Base-by-base conservation (phyloP, 352 stramenopile genomes). In the Globisporangium cystogenes region DNA sequence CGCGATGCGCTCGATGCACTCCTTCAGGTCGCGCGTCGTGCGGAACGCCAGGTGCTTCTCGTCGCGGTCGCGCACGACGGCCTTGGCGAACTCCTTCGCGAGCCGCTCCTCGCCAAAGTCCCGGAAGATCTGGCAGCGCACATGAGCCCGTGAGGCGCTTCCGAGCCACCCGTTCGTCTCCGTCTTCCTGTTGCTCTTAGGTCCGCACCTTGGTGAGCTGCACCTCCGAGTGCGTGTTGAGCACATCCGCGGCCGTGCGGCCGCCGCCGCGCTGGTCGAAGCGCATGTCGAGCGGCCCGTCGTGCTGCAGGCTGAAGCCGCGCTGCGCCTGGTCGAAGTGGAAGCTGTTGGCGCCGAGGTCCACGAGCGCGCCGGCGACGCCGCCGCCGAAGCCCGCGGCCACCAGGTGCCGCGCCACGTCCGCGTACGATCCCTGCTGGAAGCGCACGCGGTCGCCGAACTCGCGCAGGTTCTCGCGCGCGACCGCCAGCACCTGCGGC, bases 261-360 rank as follows among this genome's bases (percentile, higher is more conserved):
- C 59, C 39, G 0, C 33, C 33, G 15, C 59, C 60, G 40, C 48
- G 47, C 58, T 86, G 80, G 51, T 93, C 69, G 60, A 87, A 93
- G 31, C 82, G 70, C 82, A 93, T 93, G 64, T 93, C 79, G 27
- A 93, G 53, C 36, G 82, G 82, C 0, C 82, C 82, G 58, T 93
- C 78, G 48, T 76, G 74, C 51, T 82, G 60, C 42, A 76, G 79
- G 64, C 80, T 90, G 57, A 93, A 90, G 18, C 82, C 82, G 27
- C 82, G 74, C 31, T 69, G 64, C 11, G 72, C 60, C 44, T 76
- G 66, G 52, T 93, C 82, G 48, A 91, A 87, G 65, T 93, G 82
- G 51, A 86, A 88, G 59, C 82, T 93, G 54, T 93, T 93, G 29
- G 78, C 82, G 11, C 82, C 82, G 11, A 93, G 71, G 58, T 93